A percentile compares a stretch with the other conserved stretches of the same genome.
Conservation (phyloP, 2,329 filamentous ascomycete species). For the Metarhizium guizhouense region DNA sequence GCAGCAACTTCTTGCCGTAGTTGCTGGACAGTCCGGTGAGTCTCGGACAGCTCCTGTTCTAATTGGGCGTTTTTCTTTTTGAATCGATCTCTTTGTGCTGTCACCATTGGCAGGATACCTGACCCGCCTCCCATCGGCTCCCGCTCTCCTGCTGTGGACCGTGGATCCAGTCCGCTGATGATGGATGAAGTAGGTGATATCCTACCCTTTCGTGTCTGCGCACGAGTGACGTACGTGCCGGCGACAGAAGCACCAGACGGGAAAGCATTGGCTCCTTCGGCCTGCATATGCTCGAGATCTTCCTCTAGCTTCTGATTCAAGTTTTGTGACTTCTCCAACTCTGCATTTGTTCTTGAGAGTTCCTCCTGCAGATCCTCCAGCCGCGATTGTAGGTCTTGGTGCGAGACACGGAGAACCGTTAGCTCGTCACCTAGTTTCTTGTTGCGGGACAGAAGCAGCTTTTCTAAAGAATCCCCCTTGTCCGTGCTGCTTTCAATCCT, state of each 20-base stretch:
- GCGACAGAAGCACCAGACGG: conserved; percentile 88
- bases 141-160: conserved; percentile 34
- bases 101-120: conserved; percentile 95
- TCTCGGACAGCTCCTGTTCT: conserved; percentile 80
- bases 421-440: conserved; percentile 95
- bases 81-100: conserved; percentile 94
- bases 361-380: conserved; percentile 77
- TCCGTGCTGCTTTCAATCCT: conserved; percentile 24
- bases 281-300: conserved; percentile 80
- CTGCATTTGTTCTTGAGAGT: conserved; percentile 71
- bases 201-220: conserved; percentile 55
- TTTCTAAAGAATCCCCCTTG: conserved; percentile 76
- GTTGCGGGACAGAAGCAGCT: conserved; percentile 83
- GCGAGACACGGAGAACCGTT: conserved; percentile 84
- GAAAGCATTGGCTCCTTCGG: conserved; percentile 74
- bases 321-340: conserved; percentile 75
- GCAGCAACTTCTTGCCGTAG: conserved; percentile 85
- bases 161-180: conserved; percentile 88
- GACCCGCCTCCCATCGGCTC: conserved; percentile 68
- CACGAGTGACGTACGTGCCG: conserved; percentile 70
- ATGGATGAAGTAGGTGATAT: conserved; percentile 94
- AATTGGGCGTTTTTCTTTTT: conserved; percentile 91
- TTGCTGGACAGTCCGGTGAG: conserved; percentile 72
- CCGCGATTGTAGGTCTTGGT: conserved; percentile 79
- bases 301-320: conserved; percentile 87